Evolutionary conservation across 2,329 filamentous ascomycete genomes (phyloP).

Genomic region (Beauveria varroae): DNA sequence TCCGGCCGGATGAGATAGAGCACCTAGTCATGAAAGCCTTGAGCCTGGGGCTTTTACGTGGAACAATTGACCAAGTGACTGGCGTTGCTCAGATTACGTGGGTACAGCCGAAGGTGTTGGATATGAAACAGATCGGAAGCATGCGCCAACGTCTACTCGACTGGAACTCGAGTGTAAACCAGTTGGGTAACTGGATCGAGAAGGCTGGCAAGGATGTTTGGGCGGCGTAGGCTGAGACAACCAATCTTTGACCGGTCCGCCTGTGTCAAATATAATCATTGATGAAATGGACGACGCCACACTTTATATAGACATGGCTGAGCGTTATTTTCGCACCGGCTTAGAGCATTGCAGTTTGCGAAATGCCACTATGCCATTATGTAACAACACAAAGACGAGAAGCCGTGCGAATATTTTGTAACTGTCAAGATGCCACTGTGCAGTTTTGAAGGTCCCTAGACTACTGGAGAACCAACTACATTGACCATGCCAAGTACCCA

Average conservation of each 20-base stretch:
- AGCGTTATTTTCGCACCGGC: neutral
- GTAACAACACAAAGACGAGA: neutral
- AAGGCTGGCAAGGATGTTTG: constrained; percentile 89
- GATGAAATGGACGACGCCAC: neutral
- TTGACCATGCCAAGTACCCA: constrained; percentile 64
- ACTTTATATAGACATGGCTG: neutral
- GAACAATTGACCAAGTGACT: constrained; percentile 93
- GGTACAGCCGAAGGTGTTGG: constrained; percentile 97
- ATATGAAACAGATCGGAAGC: constrained; percentile 88
- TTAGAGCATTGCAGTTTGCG: neutral
- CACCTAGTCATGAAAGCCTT: constrained; percentile 99
- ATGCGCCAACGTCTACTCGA: constrained; percentile 85
- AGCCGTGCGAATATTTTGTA: neutral
- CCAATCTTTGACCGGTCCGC: neutral
- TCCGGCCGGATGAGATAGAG: constrained; percentile 86
- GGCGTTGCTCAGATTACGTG: constrained; percentile 93
- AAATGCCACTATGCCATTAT: neutral
- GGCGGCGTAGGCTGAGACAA: constrained; percentile 54
- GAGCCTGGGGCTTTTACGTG: constrained; percentile 79
- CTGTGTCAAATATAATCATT: neutral
- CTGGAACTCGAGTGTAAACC: constrained; percentile 94
- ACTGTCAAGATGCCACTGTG: neutral
- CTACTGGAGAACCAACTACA: constrained; percentile 34
- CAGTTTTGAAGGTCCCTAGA: neutral
- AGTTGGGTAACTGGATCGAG: constrained; percentile 96